A percentile compares a stretch with the other conserved stretches of the same genome.
These are phyloP conservation scores for Anethum foeniculum DNA, from an alignment of 140 eudicot species.

Conservation along the genomic window DNA sequence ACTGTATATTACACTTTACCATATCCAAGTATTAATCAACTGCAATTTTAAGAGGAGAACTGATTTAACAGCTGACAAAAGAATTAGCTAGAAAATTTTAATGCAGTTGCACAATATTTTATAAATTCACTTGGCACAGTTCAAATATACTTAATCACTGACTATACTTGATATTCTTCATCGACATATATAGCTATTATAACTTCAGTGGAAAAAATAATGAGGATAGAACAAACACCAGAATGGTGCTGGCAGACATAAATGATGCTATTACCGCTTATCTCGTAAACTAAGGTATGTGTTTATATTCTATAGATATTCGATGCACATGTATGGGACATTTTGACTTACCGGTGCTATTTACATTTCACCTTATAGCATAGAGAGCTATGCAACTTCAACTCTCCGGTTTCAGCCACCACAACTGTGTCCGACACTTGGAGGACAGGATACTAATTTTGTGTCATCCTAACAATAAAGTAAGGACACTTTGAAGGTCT, in stretches of 20 bases:
- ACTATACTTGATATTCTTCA: conserved; percentile 12
- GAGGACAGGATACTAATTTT: background rate
- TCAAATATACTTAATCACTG: background rate
- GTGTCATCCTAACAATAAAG: background rate
- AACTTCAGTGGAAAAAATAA: conserved; percentile 13
- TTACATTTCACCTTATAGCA: background rate
- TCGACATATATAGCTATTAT: conserved; percentile 11
- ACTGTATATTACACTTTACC: background rate
- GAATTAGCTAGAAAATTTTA: background rate
- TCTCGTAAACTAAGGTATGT: conserved; percentile 28
- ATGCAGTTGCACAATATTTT: background rate
- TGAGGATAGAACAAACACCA: conserved; percentile 17
- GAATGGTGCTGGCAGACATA: conserved; percentile 19
- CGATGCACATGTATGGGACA: conserved; percentile 17
- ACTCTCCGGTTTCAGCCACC: background rate
- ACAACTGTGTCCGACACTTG: background rate
- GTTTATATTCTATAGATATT: conserved; percentile 14
- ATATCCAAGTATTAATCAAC: background rate
- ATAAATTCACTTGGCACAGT: background rate
- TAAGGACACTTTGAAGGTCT: background rate
- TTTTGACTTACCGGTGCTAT: background rate
- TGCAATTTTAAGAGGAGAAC: background rate
- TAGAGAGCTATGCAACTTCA: background rate
- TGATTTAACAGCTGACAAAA: background rate
- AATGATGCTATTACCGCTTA: conserved; percentile 22